Evolutionary conservation across 1,139 yeast species (phyloP).

Genomic region (Wickerhamiella infanticola): DNA sequence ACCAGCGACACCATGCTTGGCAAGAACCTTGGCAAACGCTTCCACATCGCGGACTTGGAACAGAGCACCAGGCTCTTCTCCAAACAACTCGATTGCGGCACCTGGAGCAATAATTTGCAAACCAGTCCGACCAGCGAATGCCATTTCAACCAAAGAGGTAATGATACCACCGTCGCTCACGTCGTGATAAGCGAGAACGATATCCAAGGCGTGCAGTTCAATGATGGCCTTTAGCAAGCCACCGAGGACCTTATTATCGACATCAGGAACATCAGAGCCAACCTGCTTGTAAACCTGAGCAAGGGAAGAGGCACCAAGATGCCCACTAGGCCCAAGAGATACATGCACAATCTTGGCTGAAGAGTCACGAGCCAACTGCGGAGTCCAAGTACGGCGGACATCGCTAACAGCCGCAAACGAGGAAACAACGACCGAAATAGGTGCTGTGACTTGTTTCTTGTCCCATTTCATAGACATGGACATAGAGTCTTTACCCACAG

Average conservation of each 20-base stretch:
- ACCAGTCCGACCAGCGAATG: constrained; percentile 90
- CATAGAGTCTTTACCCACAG: constrained; percentile 98
- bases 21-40: constrained; percentile 40
- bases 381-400: constrained; percentile 92
- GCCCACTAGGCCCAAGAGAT: constrained; percentile 30
- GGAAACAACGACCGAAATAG: constrained; percentile 80
- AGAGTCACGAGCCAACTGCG: constrained; percentile 40
- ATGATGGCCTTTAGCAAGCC: constrained; percentile 54
- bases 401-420: constrained; percentile 80
- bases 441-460: constrained; percentile 77
- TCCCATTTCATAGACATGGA: constrained; percentile 99
- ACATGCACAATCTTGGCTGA: constrained; percentile 53
- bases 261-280: constrained; percentile 74
- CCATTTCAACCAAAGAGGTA: constrained; percentile 82
- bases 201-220: constrained; percentile 45
- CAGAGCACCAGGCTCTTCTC: constrained; percentile 92
- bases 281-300: constrained; percentile 86
- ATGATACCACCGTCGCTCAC: constrained; percentile 94
- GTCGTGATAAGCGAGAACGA: constrained; percentile 86
- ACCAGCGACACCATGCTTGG: constrained; percentile 43
- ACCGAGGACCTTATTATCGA: constrained; percentile 47
- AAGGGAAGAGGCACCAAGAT: constrained; percentile 84
- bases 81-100: constrained; percentile 37
- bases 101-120: constrained; percentile 32
- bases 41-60: constrained; percentile 59